Base-by-base conservation (phyloP, 805 yeast species). In the Candida wancherniae region DNA sequence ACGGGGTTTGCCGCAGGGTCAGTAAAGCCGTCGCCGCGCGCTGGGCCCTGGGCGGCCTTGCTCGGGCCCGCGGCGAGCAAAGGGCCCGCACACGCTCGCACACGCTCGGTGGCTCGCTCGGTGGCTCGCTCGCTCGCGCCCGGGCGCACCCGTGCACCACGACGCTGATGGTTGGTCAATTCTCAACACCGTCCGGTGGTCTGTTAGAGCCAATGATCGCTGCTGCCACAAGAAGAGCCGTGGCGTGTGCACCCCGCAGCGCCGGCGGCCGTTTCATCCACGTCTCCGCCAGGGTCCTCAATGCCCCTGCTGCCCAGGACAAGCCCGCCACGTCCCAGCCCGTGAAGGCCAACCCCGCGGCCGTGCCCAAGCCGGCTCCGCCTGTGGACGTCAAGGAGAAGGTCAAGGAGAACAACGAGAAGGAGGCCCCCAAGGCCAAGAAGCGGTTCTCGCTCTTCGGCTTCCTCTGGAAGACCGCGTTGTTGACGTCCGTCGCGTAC, bases 391-490 rank as follows among this genome's bases (percentile, higher is more conserved):
- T 50, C 26, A 48, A 40, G 31, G 46, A 39, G 12, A 41, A 39
- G 32, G 46, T 48, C n/a, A 30, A 28, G 19, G 47, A 45, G 12
- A 40, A 37, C 24, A 41, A 40, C 14, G 44, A 33, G 26, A 28
- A 33, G 13, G 39, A 36, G 21, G 40, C 30, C 15, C 39, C 33
- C 19, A 37, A 35, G 19, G 42, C 39, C 24, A 47, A 50, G 39
- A 60, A 59, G 55, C 42, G 44, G 31, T 55, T 52, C 33, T 54
- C 67, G 6, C 39, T 62, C 19, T 33, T 52, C 17, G 51, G 57
- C 3, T 51, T 61, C 24, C 36, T 64, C 26, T 44, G 63, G 42
- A 56, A 52, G 29, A 44, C 61, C 9, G 40, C 55, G 9, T 34
- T 58, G 7, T 31, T 50, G 15, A 52, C 56, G 6, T 37, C 61